Conservation (phyloP, 345 rosid genomes). For the Eucalyptus cloeziana region DNA sequence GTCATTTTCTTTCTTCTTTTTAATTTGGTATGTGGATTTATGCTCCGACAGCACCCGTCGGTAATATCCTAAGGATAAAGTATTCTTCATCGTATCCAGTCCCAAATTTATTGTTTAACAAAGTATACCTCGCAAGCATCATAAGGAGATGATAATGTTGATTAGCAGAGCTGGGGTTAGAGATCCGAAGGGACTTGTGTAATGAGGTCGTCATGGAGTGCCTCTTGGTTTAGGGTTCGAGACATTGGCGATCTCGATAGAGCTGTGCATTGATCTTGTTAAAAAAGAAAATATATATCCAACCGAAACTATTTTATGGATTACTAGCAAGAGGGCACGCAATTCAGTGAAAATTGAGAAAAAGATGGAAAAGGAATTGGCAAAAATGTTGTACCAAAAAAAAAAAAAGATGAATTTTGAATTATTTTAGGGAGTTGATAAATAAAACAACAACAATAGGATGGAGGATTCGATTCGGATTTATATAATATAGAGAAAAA, state of each 20-base stretch:
- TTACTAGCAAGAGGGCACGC: background rate
- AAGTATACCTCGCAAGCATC: background rate
- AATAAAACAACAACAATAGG: background rate
- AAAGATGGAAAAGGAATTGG: background rate
- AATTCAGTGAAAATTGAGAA: background rate
- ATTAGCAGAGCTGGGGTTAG: background rate
- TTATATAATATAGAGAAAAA: too few relatives aligned
- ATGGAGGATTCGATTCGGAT: background rate
- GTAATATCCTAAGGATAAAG: background rate
- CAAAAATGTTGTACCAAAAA: background rate
- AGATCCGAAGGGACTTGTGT: background rate
- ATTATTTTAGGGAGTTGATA: background rate
- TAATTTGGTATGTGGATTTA: background rate
- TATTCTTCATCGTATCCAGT: background rate
- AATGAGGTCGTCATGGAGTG: background rate
- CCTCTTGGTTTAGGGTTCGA: background rate
- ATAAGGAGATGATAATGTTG: background rate
- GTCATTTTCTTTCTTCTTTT: background rate
- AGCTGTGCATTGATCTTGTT: background rate
- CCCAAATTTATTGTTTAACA: background rate
- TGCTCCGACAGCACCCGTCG: background rate
- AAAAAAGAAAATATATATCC: accelerated
- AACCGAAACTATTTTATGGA: background rate
- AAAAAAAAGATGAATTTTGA: background rate
- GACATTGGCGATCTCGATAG: background rate